Percentiles rank a stretch among this genome's conserved stretches.
Conservation (phyloP, 78 protist species). For the Cavenderia fasciculata region DNA sequence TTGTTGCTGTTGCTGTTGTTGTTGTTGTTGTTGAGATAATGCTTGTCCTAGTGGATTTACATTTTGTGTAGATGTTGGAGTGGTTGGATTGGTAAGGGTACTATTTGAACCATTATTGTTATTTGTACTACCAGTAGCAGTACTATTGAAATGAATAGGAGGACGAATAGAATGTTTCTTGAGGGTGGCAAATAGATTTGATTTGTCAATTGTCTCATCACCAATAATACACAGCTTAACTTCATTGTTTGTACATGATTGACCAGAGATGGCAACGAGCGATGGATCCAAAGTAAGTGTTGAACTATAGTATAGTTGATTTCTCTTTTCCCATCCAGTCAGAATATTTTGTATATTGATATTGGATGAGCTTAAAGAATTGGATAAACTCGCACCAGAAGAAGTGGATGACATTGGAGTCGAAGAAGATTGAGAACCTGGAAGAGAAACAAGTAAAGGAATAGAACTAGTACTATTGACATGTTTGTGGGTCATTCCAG, state of each 20-base stretch:
- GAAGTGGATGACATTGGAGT: no score
- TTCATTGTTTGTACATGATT: constrained; percentile 38
- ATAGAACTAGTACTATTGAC: no score
- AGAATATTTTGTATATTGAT: no score
- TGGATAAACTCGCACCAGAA: no score
- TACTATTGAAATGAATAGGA: no score
- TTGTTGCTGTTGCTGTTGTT: no score
- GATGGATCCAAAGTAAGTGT: constrained; percentile 4
- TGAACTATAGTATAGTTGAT: not conserved
- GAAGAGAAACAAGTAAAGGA: no score
- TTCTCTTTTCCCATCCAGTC: constrained; percentile 28
- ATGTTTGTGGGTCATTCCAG: no score
- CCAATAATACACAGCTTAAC: constrained; percentile 71
- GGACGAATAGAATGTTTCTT: no score
- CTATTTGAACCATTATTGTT: not conserved
- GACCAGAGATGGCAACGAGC: not conserved
- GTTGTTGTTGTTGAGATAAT: not conserved
- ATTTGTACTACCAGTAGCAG: not conserved
- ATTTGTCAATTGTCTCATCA: constrained; percentile 43
- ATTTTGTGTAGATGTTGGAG: not conserved
- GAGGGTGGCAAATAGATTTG: not conserved
- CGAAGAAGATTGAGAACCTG: no score
- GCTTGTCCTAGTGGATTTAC: not conserved
- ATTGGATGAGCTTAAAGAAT: not conserved
- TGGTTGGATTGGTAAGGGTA: not conserved